These are phyloP conservation scores for Psilocybe azurescens DNA, from an alignment of 768 basidiomycete species.

Conservation along the genomic window DNA sequence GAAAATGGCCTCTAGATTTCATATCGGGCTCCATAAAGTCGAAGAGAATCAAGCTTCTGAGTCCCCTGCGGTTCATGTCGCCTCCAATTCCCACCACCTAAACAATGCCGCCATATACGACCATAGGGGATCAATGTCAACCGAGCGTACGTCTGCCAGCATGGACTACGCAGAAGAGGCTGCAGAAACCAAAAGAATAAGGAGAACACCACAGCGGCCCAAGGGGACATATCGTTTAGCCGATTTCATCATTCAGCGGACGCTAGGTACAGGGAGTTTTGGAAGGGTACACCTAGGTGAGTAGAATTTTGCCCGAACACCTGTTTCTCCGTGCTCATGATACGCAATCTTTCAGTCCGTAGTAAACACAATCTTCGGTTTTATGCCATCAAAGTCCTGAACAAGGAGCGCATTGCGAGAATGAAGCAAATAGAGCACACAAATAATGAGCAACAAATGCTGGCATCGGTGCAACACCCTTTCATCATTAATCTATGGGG, in stretches of 20 bases:
- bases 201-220: slow-evolving; percentile 39
- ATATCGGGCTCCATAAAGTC: slow-evolving; percentile 37
- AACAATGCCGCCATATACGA: slow-evolving; percentile 45
- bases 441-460: slow-evolving; percentile 90
- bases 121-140: slow-evolving; percentile 72
- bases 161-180: slow-evolving; percentile 25
- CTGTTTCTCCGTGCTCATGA: slow-evolving; percentile 10
- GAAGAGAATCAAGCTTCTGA: slow-evolving; percentile 27
- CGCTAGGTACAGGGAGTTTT: slow-evolving; percentile 94
- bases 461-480: slow-evolving; percentile 85
- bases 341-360: slow-evolving; percentile 57
- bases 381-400: slow-evolving; percentile 95
- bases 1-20: slow-evolving; percentile 57
- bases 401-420: slow-evolving; percentile 89
- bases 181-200: slow-evolving; percentile 19
- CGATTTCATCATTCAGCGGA: slow-evolving; percentile 84
- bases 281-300: slow-evolving; percentile 92
- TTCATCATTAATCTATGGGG: slow-evolving; percentile 98
- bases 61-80: slow-evolving; percentile 35
- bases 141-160: slow-evolving; percentile 61
- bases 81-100: slow-evolving; percentile 35
- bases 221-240: slow-evolving; percentile 73
- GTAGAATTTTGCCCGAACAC: slow-evolving; percentile 6
- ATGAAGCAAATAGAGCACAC: slow-evolving; percentile 98
- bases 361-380: slow-evolving; percentile 95